These are phyloP conservation scores for Cercospora sp. DNA, from an alignment of 2,329 filamentous ascomycete species.

Conservation along the genomic window DNA sequence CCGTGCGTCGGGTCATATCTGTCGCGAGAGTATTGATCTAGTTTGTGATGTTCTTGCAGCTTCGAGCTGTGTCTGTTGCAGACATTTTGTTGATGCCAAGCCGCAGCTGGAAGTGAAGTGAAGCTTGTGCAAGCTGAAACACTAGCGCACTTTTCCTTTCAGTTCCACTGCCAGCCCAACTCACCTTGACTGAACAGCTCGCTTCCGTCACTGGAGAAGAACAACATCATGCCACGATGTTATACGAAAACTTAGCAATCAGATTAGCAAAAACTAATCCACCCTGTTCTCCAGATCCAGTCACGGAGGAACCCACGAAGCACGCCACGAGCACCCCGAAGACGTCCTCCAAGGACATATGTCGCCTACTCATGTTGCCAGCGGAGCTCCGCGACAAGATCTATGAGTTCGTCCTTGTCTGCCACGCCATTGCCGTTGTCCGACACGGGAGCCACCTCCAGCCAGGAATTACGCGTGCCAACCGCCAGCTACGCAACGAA, in stretches of 20 bases:
- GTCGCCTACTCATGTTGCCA: not conserved
- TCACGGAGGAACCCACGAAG: not conserved
- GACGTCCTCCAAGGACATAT: not conserved
- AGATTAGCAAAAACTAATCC: not conserved
- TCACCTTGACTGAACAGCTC: not conserved
- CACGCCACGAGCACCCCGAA: not conserved
- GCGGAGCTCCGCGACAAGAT: not conserved
- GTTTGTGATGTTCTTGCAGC: not conserved
- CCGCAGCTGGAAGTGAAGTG: slow-evolving; percentile 4
- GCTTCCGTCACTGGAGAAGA: not conserved
- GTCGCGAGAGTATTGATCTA: not conserved
- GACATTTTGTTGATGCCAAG: not conserved
- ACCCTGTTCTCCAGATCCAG: not conserved
- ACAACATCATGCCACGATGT: not conserved
- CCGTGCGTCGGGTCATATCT: not conserved
- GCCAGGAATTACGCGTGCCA: not conserved
- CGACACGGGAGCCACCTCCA: not conserved
- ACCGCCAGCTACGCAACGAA: not conserved
- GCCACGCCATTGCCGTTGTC: not conserved
- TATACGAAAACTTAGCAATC: not conserved
- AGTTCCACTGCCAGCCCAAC: not conserved
- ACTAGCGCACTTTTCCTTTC: not conserved
- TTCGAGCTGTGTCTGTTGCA: not conserved
- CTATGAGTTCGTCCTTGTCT: not conserved
- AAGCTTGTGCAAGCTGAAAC: slow-evolving; percentile 2